Conservation (phyloP, 1,139 yeast species). For the Saccharomyces hybrid region DNA sequence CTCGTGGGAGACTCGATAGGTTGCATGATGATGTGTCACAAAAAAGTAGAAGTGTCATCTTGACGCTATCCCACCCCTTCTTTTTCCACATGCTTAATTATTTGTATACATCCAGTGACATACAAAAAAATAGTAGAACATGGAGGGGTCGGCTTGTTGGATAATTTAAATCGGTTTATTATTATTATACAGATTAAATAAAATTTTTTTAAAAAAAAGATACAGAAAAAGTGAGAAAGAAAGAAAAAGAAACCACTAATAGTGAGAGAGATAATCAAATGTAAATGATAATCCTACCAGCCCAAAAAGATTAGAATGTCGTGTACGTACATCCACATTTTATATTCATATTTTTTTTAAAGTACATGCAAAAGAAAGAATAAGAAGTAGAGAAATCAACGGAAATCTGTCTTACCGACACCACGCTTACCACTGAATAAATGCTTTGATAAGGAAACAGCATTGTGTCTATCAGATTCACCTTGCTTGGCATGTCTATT, state of each 20-base stretch:
- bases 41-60: background rate
- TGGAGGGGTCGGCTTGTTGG: background rate
- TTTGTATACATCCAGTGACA: background rate
- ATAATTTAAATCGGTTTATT: background rate
- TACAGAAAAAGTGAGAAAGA: background rate
- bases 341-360: background rate
- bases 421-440: conserved; percentile 95
- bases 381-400: conserved; percentile 20
- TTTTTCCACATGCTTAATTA: background rate
- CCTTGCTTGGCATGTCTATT: conserved; percentile 89
- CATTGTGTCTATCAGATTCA: conserved; percentile 89
- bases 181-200: background rate
- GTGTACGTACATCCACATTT: background rate
- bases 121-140: background rate
- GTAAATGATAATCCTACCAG: background rate
- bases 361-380: conserved; percentile 1
- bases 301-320: background rate
- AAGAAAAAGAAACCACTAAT: background rate
- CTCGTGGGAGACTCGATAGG: background rate
- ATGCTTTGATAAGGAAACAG: conserved; percentile 86
- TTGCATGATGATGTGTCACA: background rate
- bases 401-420: conserved; percentile 71
- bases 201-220: background rate
- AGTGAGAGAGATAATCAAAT: background rate
- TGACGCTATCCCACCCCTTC: background rate